Evolutionary conservation across 768 basidiomycete species (phyloP).

Genomic region (Lanmaoa pseudosensibilis): DNA sequence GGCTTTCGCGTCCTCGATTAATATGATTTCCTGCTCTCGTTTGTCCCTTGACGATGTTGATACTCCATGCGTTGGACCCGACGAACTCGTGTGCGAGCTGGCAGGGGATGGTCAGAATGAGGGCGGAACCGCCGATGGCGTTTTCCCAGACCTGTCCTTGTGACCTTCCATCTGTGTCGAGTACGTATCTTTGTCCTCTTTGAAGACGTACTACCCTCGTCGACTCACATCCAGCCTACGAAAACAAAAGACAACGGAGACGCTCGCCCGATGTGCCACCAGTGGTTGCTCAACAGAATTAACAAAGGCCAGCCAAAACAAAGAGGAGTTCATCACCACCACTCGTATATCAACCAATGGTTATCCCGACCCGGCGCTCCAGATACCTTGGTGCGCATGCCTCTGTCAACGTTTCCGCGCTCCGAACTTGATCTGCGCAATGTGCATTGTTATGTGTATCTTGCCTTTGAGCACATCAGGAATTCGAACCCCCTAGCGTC

Average conservation of each 20-base stretch:
- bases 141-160: slow-evolving; percentile 5
- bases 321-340: not conserved
- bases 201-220: slow-evolving; percentile 5
- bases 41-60: slow-evolving; percentile 9
- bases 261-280: not conserved
- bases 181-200: slow-evolving; percentile 13
- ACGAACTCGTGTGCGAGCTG: slow-evolving; percentile 4
- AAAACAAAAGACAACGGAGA: too few relatives aligned
- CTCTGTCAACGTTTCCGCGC: slow-evolving; percentile 3
- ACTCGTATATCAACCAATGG: slow-evolving; percentile 6
- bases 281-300: too few relatives aligned
- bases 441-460: not conserved
- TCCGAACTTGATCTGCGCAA: not conserved
- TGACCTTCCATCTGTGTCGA: slow-evolving; percentile 10
- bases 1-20: too few relatives aligned
- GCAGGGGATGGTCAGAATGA: not conserved
- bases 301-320: not conserved
- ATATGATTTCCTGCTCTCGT: slow-evolving; percentile 11
- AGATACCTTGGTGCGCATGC: not conserved
- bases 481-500: too few relatives aligned
- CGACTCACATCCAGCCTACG: not conserved
- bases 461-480: not conserved
- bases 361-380: not conserved
- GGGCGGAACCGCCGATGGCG: too few relatives aligned
- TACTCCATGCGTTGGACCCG: slow-evolving; percentile 7